Evolutionary conservation across 2,329 filamentous ascomycete genomes (phyloP), one percentile per base, ranked within the genome.

Genomic region (Colletotrichum costaricense): DNA sequence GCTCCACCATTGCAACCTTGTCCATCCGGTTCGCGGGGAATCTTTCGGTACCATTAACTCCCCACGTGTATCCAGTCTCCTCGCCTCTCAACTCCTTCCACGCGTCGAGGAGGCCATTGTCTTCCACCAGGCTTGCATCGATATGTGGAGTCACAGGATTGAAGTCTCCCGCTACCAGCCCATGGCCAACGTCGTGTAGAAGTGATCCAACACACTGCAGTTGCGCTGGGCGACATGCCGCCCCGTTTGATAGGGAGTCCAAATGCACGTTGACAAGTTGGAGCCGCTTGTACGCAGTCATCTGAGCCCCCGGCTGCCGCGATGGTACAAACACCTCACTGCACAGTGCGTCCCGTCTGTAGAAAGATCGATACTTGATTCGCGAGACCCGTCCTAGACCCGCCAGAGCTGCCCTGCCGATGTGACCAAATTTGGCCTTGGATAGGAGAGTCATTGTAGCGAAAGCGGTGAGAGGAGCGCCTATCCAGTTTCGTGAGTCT

Each of bases 201-300:
- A 81, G 72, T 4, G 67, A 68, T 0, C 79, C 75, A 2, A 78
- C 73, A 16, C 80, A 78, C 0, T 76, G 74, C 1, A 84, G 52
- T 67, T 84, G 82, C 1, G 69, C 66, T 0, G 79, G 80, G 5
- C 83, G 79, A 5, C 64, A 73, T n/a, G 78, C 82, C 3, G 79
- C 79, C 6, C 75, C 52, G 24, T 80, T 72, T 0, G 76, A 67
- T 5, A 81, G 78, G 1, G 81, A 84, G 72, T 85, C 82, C 9
- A 85, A 77, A 65, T 85, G 82, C 14, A 85, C 81, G 38, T 85
- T 85, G 67, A 82, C 66, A n/a, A 84, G 77, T 8, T 79, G 79
- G 28, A 80, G 16, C 5, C 33, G 65, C 38, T 22, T 52, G 33
- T 49, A 65, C 28, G 14, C 3, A 57, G 26, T 0, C n/a, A 57